Percentiles rank a stretch among this genome's conserved stretches.
Conservation (phyloP, 2,329 filamentous ascomycete genomes). For the Aspergillus tamarii region DNA sequence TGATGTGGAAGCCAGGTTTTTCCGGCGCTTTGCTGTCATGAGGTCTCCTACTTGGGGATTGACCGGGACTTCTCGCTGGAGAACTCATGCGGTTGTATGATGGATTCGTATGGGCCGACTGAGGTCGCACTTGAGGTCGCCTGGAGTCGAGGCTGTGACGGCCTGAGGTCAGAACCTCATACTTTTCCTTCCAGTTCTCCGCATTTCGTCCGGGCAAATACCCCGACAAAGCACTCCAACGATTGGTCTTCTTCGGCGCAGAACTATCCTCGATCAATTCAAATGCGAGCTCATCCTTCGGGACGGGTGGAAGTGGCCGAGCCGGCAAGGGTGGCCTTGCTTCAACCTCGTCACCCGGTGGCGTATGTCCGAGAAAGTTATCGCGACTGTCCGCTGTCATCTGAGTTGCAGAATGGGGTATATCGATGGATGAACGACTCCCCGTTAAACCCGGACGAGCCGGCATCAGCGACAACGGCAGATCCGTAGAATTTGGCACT, state of each 20-base stretch:
- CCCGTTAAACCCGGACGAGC: constrained; percentile 16
- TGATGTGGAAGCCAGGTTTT: constrained; percentile 46
- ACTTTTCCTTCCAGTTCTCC: constrained; percentile 29
- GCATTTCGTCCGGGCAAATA: constrained; percentile 24
- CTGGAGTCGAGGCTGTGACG: constrained; percentile 36
- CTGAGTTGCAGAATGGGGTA: constrained; percentile 2
- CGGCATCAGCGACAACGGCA: constrained; percentile 20
- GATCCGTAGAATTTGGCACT: constrained; percentile 3
- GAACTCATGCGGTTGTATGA: constrained; percentile 23
- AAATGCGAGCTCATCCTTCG: constrained; percentile 26
- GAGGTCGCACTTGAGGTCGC: constrained; percentile 29
- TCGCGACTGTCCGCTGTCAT: constrained; percentile 8
- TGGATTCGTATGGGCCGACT: constrained; percentile 23
- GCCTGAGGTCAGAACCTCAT: constrained; percentile 25
- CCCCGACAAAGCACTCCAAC: constrained; percentile 36
- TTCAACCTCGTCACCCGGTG: not conserved
- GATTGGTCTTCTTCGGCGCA: constrained; percentile 23
- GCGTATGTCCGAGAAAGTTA: constrained; percentile 7
- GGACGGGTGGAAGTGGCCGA: constrained; percentile 34
- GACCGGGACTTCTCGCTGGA: constrained; percentile 30
- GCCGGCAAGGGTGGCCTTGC: constrained; percentile 15
- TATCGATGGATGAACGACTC: not conserved
- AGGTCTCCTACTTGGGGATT: constrained; percentile 28
- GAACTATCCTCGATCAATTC: constrained; percentile 12
- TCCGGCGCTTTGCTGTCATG: constrained; percentile 15